phyloP scores from a whole-genome alignment of 805 yeast genomes.

The Yamadazyma tumulicola region DNA sequence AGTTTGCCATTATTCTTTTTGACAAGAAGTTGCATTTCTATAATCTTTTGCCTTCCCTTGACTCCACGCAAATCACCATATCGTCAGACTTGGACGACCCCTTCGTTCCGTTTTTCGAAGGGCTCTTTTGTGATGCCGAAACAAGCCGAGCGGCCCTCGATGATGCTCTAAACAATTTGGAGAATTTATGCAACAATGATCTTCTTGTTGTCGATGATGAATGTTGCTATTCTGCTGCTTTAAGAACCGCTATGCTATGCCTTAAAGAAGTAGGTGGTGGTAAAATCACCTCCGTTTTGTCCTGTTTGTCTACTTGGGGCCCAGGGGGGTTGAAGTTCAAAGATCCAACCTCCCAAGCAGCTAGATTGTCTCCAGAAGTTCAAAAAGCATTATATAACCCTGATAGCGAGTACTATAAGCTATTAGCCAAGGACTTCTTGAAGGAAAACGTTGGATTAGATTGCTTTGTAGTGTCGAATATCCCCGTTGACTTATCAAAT shows the following conservation, averaged over 20 bases:
- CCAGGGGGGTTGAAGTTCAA: constrained; percentile 63
- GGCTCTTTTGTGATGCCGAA: constrained; percentile 75
- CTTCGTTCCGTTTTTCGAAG: constrained; percentile 74
- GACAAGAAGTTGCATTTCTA: constrained; percentile 72
- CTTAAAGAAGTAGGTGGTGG: constrained; percentile 75
- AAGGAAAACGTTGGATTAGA: constrained; percentile 69
- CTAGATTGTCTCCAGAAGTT: constrained; percentile 37
- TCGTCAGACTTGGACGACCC: constrained; percentile 73
- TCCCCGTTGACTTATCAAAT: constrained; percentile 70
- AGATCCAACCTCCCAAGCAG: constrained; percentile 35
- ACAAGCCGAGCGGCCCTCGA: constrained; percentile 64
- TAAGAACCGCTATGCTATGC: constrained; percentile 63
- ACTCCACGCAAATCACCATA: constrained; percentile 55
- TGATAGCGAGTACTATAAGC: constrained; percentile 58
- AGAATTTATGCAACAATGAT: constrained; percentile 38
- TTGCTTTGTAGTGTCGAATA: constrained; percentile 62
- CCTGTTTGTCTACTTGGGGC: constrained; percentile 75
- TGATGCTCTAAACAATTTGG: constrained; percentile 61
- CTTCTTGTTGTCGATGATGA: constrained; percentile 43
- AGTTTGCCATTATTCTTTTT: constrained; percentile 70
- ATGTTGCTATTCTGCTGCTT: constrained; percentile 77
- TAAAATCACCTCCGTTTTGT: constrained; percentile 65
- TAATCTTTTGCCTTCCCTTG: constrained; percentile 56
- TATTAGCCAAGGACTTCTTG: constrained; percentile 55
- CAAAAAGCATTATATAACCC: constrained; percentile 55